Evolutionary conservation across 2,329 filamentous ascomycete genomes (phyloP).

Genomic region (Fusarium tjaetaba): DNA sequence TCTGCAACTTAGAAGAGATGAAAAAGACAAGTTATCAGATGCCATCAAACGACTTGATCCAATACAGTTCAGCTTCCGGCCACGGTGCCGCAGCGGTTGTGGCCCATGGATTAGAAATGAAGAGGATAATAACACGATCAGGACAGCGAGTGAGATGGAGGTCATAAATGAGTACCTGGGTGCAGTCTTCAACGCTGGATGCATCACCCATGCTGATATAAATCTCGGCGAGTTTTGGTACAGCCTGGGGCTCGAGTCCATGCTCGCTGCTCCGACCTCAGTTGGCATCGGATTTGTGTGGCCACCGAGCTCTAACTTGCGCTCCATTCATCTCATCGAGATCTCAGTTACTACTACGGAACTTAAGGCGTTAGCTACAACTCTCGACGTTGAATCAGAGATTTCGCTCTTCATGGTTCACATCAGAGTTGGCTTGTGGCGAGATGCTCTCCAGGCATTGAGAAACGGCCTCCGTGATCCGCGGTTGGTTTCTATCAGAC

Average conservation of each 20-base stretch:
- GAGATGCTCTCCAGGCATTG: background rate
- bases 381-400: accelerated
- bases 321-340: background rate
- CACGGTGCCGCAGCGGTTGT: background rate
- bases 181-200: background rate
- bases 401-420: background rate
- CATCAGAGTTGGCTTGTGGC: background rate
- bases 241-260: background rate
- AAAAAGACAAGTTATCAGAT: accelerated
- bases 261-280: background rate
- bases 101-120: background rate
- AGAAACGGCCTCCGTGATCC: background rate
- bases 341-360: accelerated
- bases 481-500: background rate
- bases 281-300: background rate
- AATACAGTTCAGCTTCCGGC: background rate
- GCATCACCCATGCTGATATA: background rate
- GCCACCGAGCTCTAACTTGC: accelerated
- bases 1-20: background rate
- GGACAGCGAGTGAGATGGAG: background rate
- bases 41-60: background rate
- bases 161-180: background rate
- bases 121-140: accelerated
- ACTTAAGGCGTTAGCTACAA: accelerated
- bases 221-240: background rate